Conservation (phyloP, 2,329 filamentous ascomycete species). For the Cordyceps cicadae region DNA sequence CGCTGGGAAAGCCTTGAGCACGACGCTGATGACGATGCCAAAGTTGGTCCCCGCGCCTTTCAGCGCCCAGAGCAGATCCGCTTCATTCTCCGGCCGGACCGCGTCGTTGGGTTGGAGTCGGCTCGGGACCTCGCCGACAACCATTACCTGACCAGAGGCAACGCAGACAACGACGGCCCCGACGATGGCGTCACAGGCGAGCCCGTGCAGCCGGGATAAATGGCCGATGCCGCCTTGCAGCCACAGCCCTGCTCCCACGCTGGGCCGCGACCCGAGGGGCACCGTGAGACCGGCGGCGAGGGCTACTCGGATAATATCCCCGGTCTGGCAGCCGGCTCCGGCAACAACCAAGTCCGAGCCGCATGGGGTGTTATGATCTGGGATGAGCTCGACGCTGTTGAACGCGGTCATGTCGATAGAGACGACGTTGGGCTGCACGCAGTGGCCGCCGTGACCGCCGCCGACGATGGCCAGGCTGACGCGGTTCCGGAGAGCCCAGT, state of each 20-base stretch:
- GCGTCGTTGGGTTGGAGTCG: conserved; percentile 33
- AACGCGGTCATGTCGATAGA: conserved; percentile 52
- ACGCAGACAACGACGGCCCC: conserved; percentile 51
- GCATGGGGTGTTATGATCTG: conserved; percentile 14
- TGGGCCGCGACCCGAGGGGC: conserved; percentile 50
- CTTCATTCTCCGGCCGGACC: conserved; percentile 37
- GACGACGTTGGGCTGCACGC: conserved; percentile 42
- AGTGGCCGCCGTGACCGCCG: conserved; percentile 54
- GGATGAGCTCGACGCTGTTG: conserved; percentile 37
- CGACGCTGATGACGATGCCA: conserved; percentile 47
- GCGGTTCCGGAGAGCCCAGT: conserved; percentile 43
- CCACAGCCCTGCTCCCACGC: conserved; percentile 55
- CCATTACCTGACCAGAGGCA: conserved; percentile 37
- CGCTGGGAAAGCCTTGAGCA: conserved; percentile 34
- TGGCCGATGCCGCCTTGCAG: conserved; percentile 59
- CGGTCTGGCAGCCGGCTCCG: conserved; percentile 47
- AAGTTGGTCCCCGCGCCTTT: conserved; percentile 53
- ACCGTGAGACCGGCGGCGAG: conserved; percentile 43
- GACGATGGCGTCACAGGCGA: conserved; percentile 50
- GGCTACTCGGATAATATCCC: conserved; percentile 41
- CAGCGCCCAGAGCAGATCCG: conserved; percentile 47
- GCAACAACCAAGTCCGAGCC: conserved; percentile 35
- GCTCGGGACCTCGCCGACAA: conserved; percentile 36
- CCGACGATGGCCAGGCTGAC: conserved; percentile 43
- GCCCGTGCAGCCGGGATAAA: conserved; percentile 44